Base-by-base conservation (phyloP, 495 filamentous ascomycete species). In the Xylaria cubensis region DNA sequence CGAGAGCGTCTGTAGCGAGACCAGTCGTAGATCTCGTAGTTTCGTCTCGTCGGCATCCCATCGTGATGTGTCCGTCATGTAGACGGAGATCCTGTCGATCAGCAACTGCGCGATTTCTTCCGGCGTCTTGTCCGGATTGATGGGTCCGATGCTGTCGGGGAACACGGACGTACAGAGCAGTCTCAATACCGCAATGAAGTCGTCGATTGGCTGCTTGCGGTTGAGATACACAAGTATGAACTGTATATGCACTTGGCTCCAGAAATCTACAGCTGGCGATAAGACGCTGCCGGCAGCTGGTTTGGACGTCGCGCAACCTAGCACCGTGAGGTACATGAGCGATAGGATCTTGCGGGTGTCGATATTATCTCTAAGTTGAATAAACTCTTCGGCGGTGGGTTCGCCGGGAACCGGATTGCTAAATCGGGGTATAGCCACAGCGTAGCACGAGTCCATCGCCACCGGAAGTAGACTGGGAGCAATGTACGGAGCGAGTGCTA, bases 191-290 rank as follows among this genome's bases (percentile, higher is more conserved):
- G 74, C 78, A 12, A 83, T 64, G 72, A 83, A 85, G 46, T 85
- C 83, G 7, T 75, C 72, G n/a, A 82, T 77, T 1, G 82, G 81
- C 48, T 85, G 84, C 58, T 84, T 86, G 19, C 81, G 80, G 19
- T 78, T 82, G 3, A 87, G 78, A 67, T 85, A 80, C 53, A 82
- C 64, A 58, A 84, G 76, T 21, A 85, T 78, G 64, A 86, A 85
- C n/a, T 86, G 80, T 5, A 83, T 74, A n/a, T 84, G 81, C 17
- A 87, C 81, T 29, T 76, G 76, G 64, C 76, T 77, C 85, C 85
- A 87, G 65, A 86, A 85, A 42, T 80, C 77, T 5, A 74, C 66
- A 5, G 76, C 79, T 19, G 81, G 79, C 1, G 77, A 74, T 1
- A 65, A 63, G 6, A 73, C 46, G 41, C 72, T 71, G 59, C 74